Percentiles rank a stretch among this genome's conserved stretches.
These are phyloP conservation scores for Saccharomycopsis capsularis DNA, from an alignment of 805 yeast species.

Conservation along the genomic window DNA sequence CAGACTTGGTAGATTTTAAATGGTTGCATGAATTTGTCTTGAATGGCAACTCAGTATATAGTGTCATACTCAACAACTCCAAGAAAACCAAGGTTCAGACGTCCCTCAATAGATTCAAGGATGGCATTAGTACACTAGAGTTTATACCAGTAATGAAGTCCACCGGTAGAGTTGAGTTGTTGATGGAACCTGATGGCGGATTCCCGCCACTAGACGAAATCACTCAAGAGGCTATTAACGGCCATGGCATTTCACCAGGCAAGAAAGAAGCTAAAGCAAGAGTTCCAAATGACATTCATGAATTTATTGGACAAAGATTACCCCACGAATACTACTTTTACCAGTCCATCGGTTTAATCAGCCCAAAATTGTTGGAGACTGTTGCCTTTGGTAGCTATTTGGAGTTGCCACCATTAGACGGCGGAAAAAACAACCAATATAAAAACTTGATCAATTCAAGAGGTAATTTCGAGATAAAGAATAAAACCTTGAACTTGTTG, in stretches of 20 bases:
- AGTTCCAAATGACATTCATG: slow-evolving; percentile 75
- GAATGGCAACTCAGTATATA: slow-evolving; percentile 41
- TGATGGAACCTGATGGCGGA: slow-evolving; percentile 34
- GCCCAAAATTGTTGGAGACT: slow-evolving; percentile 57
- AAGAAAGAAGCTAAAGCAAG: slow-evolving; percentile 21
- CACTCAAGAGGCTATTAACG: neutral
- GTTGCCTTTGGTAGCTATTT: slow-evolving; percentile 56
- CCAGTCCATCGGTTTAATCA: slow-evolving; percentile 67
- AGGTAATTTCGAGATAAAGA: slow-evolving; percentile 41
- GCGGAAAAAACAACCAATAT: slow-evolving; percentile 52
- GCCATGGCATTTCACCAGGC: slow-evolving; percentile 19
- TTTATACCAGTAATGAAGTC: slow-evolving; percentile 67
- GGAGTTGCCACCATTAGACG: slow-evolving; percentile 62
- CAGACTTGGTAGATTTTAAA: slow-evolving; percentile 20
- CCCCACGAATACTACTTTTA: slow-evolving; percentile 84
- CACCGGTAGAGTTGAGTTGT: slow-evolving; percentile 63
- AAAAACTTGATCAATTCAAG: slow-evolving; percentile 43
- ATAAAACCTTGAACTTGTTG: slow-evolving; percentile 57
- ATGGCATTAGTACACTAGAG: slow-evolving; percentile 61
- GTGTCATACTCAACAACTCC: slow-evolving; percentile 37
- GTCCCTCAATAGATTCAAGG: slow-evolving; percentile 37
- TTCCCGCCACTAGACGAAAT: slow-evolving; percentile 4
- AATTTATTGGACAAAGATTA: slow-evolving; percentile 72
- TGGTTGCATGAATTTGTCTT: slow-evolving; percentile 21
- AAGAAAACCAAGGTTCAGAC: slow-evolving; percentile 1